phyloP scores from a whole-genome alignment of 352 stramenopile species.

The Pythium rhizo-oryzae region DNA sequence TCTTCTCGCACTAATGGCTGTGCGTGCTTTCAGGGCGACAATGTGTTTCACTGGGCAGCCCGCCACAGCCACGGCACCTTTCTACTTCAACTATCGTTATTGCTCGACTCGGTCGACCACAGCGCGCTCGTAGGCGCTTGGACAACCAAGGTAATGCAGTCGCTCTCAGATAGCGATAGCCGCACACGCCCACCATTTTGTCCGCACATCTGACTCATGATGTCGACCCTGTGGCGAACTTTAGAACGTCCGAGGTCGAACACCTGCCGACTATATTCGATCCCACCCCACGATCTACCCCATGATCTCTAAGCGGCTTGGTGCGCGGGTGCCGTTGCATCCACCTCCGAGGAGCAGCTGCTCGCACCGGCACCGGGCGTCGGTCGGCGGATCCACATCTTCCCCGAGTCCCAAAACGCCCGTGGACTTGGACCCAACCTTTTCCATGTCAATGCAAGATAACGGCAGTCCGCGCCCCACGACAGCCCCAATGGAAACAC shows the following conservation, averaged over 20 bases:
- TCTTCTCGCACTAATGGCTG: background rate
- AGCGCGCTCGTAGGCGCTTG: slow-evolving; percentile 38
- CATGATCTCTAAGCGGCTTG: slow-evolving; percentile 52
- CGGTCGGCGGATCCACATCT: background rate
- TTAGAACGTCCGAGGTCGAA: slow-evolving; percentile 66
- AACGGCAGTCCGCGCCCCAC: slow-evolving; percentile 19
- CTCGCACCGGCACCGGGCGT: background rate
- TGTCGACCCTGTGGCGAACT: background rate
- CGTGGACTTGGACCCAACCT: background rate
- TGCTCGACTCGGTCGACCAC: slow-evolving; percentile 36
- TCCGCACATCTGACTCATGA: background rate
- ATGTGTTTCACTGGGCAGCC: slow-evolving; percentile 70
- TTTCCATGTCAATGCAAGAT: background rate
- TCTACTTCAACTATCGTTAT: slow-evolving; percentile 50
- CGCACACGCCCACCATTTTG: background rate
- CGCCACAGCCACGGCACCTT: slow-evolving; percentile 51
- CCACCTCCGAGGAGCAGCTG: background rate
- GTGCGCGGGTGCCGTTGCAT: slow-evolving; percentile 20
- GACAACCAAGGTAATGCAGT: slow-evolving; percentile 48
- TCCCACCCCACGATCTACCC: slow-evolving; percentile 42
- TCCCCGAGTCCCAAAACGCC: background rate
- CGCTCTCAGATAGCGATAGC: background rate
- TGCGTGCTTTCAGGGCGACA: slow-evolving; percentile 48
- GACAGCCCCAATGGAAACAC: slow-evolving; percentile 27
- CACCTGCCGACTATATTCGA: slow-evolving; percentile 48